phyloP scores from a whole-genome alignment of 2,329 filamentous ascomycete genomes.

The Neonectria magnoliae region DNA sequence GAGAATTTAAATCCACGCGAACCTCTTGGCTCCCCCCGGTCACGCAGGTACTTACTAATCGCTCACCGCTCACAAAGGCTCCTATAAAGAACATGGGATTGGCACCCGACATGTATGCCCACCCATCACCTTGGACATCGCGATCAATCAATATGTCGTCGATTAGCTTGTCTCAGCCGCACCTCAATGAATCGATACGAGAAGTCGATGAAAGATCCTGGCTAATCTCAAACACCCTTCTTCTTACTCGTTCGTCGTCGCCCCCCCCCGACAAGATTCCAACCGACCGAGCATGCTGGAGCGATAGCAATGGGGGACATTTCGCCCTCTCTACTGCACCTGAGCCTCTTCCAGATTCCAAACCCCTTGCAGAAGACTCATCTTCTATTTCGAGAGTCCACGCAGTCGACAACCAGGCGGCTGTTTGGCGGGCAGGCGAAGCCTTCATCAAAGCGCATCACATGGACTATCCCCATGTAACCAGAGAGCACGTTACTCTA shows the following conservation, averaged over 20 bases:
- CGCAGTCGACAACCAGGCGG: slow-evolving; percentile 12
- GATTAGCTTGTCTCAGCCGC: slow-evolving; percentile 3
- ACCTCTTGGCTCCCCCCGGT: too few relatives aligned
- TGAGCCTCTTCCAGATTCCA: slow-evolving; percentile 17
- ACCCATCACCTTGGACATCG: background rate
- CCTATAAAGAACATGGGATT: background rate
- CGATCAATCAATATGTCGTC: background rate
- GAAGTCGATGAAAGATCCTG: slow-evolving; percentile 18
- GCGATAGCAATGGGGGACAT: slow-evolving; percentile 19
- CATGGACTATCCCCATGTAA: slow-evolving; percentile 15
- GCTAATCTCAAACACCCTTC: slow-evolving; percentile 18
- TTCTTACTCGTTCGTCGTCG: slow-evolving; percentile 16
- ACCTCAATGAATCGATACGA: slow-evolving; percentile 23
- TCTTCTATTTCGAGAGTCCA: background rate
- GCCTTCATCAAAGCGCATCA: slow-evolving; percentile 32
- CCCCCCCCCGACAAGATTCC: slow-evolving; percentile 15
- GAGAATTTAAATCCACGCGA: too few relatives aligned
- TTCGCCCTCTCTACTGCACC: slow-evolving; percentile 16
- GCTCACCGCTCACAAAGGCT: background rate
- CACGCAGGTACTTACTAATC: too few relatives aligned
- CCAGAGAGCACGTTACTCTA: slow-evolving; percentile 32
- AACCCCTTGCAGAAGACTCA: slow-evolving; percentile 19
- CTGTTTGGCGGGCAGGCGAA: slow-evolving; percentile 33
- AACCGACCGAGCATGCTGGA: slow-evolving; percentile 18
- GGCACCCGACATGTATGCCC: background rate